phyloP scores from a whole-genome alignment of 2,329 filamentous ascomycete species.

The Calonectria hawksworthii region DNA sequence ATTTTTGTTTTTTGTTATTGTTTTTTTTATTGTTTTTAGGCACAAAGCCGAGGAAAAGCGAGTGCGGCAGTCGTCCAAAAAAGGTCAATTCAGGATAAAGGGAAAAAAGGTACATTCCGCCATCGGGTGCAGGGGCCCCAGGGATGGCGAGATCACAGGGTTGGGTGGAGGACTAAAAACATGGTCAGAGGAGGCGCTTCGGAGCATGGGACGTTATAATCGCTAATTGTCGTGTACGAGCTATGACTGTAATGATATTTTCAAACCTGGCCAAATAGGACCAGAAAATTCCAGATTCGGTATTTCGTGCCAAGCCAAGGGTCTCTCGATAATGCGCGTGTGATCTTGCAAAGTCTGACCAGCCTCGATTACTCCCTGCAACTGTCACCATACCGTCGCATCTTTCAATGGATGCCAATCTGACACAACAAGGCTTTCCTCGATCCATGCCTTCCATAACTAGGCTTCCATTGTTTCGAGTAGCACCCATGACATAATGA shows the following conservation, averaged over 20 bases:
- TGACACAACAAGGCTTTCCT: conserved; percentile 8
- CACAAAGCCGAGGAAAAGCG: conserved; percentile 16
- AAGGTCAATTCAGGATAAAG: conserved; percentile 18
- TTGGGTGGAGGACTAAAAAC: conserved; percentile 1
- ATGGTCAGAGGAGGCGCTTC: conserved; percentile 10
- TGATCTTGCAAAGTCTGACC: conserved; percentile 9
- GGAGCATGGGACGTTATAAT: conserved; percentile 17
- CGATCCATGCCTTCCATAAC: neutral
- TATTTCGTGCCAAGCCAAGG: conserved; percentile 7
- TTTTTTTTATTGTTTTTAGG: neutral
- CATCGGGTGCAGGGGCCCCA: conserved; percentile 8
- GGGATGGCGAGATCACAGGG: conserved; percentile 7
- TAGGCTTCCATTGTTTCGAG: neutral
- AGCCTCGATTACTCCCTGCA: conserved; percentile 6
- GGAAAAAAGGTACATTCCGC: conserved; percentile 23
- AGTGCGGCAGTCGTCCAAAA: neutral
- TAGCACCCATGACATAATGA: conserved; percentile 17
- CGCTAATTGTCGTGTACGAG: conserved; percentile 26
- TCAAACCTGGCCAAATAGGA: neutral
- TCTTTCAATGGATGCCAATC: conserved; percentile 4
- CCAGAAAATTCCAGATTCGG: conserved; percentile 6
- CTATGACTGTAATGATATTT: conserved; percentile 24
- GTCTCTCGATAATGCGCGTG: conserved; percentile 12
- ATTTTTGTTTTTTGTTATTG: neutral
- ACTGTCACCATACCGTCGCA: neutral